Evolutionary conservation across 2,329 filamentous ascomycete genomes (phyloP).

Genomic region (Erysiphe neolycopersici): DNA sequence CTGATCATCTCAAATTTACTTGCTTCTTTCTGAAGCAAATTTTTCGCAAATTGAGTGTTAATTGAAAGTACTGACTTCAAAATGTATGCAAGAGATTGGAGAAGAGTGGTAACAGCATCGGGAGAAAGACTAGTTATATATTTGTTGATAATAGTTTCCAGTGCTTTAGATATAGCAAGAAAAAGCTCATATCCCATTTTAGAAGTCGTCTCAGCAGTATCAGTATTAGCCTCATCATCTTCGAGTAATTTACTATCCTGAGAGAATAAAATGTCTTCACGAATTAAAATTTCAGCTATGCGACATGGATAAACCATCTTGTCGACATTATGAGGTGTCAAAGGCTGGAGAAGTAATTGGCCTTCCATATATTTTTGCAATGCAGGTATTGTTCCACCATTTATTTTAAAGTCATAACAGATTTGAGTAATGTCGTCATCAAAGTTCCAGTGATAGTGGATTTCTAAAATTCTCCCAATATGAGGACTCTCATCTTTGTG

Average conservation of each 20-base stretch:
- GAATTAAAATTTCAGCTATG: conserved; percentile 6
- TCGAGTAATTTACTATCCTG: conserved; percentile 1
- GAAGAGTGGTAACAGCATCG: conserved; percentile 18
- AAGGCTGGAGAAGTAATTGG: conserved; percentile 18
- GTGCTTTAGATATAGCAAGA: conserved; percentile 16
- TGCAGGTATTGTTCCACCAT: conserved; percentile 18
- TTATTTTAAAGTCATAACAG: conserved; percentile 9
- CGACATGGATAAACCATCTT: conserved; percentile 9
- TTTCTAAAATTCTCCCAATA: conserved; percentile 13
- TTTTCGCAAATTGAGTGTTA: conserved; percentile 4
- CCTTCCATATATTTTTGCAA: conserved; percentile 19
- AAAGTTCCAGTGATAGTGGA: conserved; percentile 17
- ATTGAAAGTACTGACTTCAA: conserved; percentile 16
- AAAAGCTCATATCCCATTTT: conserved; percentile 20
- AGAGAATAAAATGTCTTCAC: conserved; percentile 2
- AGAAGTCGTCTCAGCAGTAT: conserved; percentile 13
- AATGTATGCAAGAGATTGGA: conserved; percentile 19
- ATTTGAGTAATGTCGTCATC: conserved; percentile 9
- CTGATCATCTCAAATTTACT: conserved; percentile 11
- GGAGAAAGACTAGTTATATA: conserved; percentile 23
- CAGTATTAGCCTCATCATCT: conserved; percentile 4
- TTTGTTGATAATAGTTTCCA: conserved; percentile 26
- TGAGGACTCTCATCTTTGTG: conserved; percentile 11
- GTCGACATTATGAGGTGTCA: conserved; percentile 19
- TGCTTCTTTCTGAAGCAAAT: conserved; percentile 8